A percentile compares a stretch with the other conserved stretches of the same genome.
These are phyloP conservation scores for Vicia villosa DNA, from an alignment of 306 rosid species.

Conservation along the genomic window DNA sequence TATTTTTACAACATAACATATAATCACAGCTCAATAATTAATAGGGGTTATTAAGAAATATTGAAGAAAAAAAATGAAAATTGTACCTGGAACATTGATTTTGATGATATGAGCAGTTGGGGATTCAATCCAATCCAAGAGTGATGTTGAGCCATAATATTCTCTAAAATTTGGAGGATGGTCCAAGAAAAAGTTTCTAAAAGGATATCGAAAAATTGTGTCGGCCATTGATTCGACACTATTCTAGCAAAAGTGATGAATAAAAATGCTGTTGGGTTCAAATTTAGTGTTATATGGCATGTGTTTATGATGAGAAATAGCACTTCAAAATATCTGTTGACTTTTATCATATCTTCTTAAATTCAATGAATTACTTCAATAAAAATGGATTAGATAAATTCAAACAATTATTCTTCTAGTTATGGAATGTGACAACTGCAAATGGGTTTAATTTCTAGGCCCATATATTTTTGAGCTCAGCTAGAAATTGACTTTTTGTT, in stretches of 20 bases:
- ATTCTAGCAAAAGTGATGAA: background rate
- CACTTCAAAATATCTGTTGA: slow-evolving; percentile 43
- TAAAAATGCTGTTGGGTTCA: background rate
- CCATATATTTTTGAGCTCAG: background rate
- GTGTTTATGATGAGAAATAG: background rate
- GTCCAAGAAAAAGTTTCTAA: slow-evolving; percentile 54
- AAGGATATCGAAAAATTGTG: slow-evolving; percentile 49
- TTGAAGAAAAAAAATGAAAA: too few species aligned
- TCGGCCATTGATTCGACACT: slow-evolving; percentile 48
- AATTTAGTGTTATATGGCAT: background rate
- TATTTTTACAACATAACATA: background rate
- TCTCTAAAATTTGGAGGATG: slow-evolving; percentile 56
- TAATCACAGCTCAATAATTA: background rate
- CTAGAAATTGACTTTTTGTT: too few species aligned
- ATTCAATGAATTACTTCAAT: background rate
- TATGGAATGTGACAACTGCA: background rate
- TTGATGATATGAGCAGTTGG: slow-evolving; percentile 65
- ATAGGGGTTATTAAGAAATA: background rate
- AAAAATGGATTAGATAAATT: too few species aligned
- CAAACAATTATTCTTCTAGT: slow-evolving; percentile 20
- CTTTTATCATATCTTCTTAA: background rate
- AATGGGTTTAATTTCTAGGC: background rate
- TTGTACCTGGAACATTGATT: slow-evolving; percentile 72
- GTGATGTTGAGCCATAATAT: slow-evolving; percentile 62
- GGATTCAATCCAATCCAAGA: slow-evolving; percentile 86